Conservation (phyloP, 2,329 filamentous ascomycete species). For the Diaporthe sp. region DNA sequence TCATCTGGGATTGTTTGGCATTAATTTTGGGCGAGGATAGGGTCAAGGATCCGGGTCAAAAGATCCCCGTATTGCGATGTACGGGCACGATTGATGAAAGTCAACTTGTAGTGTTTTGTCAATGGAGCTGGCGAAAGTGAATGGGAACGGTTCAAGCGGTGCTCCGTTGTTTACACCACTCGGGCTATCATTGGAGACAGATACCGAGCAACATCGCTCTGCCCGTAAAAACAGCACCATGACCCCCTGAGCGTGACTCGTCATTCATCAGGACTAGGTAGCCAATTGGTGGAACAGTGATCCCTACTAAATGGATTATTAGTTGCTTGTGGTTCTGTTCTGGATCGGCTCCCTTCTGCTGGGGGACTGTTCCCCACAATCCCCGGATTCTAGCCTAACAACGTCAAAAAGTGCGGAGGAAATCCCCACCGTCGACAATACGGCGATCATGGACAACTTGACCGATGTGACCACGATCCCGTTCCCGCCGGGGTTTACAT, state of each 20-base stretch:
- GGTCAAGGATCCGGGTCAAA: background rate
- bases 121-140: background rate
- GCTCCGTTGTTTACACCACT: background rate
- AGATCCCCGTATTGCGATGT: background rate
- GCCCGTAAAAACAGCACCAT: background rate
- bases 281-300: constrained; percentile 40
- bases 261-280: background rate
- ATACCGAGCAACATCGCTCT: constrained; percentile 19
- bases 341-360: background rate
- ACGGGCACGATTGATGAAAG: constrained; percentile 23
- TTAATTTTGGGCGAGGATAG: background rate
- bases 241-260: constrained; percentile 3
- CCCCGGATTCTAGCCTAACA: constrained; percentile 1
- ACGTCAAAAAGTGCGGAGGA: constrained; percentile 20
- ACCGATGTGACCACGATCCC: constrained; percentile 28
- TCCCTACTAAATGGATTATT: background rate
- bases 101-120: background rate
- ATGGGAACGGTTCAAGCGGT: background rate
- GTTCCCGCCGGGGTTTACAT: background rate
- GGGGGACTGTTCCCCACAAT: constrained; percentile 11
- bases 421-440: constrained; percentile 9
- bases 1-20: background rate
- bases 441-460: background rate
- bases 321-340: background rate
- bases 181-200: constrained; percentile 36